These are phyloP conservation scores for Ciborinia camelliae DNA, from an alignment of 2,329 filamentous ascomycete genomes.

Conservation along the genomic window DNA sequence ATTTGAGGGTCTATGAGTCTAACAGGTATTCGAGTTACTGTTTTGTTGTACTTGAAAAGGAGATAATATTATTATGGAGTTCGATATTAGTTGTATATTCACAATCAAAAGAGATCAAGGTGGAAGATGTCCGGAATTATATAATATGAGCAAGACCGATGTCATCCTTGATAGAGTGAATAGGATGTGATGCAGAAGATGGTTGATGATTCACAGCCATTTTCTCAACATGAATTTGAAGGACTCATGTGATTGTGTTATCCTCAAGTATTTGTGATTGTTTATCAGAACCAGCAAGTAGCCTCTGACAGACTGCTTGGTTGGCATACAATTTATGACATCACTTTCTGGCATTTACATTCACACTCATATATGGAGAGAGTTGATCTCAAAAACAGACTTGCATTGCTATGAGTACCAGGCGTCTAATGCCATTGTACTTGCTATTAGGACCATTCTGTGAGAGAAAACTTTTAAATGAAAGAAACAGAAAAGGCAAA, in stretches of 20 bases:
- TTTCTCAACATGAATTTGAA: background rate
- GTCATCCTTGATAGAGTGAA: conserved; percentile 13
- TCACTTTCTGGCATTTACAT: background rate
- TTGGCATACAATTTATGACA: conserved; percentile 2
- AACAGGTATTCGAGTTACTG: background rate
- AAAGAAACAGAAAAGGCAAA: conserved; percentile 15
- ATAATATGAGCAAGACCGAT: conserved; percentile 11
- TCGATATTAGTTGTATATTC: conserved; percentile 3
- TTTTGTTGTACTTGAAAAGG: background rate
- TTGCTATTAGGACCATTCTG: conserved; percentile 16
- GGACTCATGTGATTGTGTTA: conserved; percentile 1
- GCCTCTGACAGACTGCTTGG: background rate
- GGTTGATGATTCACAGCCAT: conserved; percentile 14
- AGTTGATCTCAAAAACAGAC: conserved; percentile 9
- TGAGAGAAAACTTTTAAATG: conserved; percentile 21
- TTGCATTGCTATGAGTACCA: conserved; percentile 17
- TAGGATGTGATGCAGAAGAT: conserved; percentile 6
- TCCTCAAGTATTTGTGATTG: conserved; percentile 5
- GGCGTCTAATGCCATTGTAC: conserved; percentile 20
- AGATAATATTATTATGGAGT: background rate
- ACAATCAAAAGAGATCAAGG: background rate
- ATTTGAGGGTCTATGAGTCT: background rate
- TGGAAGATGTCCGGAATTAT: background rate
- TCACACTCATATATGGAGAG: background rate
- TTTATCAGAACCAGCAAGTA: conserved; percentile 1